Base-by-base conservation (phyloP, 768 basidiomycete species). In the Kondoa malvinella region DNA sequence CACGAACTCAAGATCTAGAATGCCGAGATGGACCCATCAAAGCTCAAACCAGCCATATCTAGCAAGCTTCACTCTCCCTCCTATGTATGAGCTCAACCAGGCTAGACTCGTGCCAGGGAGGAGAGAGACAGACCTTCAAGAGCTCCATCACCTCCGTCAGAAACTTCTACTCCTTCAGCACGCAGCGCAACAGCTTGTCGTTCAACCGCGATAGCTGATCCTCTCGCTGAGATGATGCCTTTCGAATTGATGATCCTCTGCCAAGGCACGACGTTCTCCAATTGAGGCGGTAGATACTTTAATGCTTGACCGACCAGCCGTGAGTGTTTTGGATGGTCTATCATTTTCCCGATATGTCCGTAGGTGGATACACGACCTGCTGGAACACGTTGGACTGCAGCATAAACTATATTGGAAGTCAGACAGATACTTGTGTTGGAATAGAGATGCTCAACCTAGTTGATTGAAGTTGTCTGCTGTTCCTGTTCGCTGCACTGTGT, bases 41-140 rank as follows among this genome's bases (percentile, higher is more conserved):
- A 8, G 40, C 40, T 27, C 61, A 63, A 63, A 63, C 61, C 61
- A 63, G 27, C 61, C 61, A 32, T 63, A 63, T n/a, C 32, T 16
- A 16, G n/a, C 8, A 3, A 63, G n/a, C 32, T 27, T 30, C 29
- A 63, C 32, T 27, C 30, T 3, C 3, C 61, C 61, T 12, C 61
- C 40, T 50, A 8, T 21, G 21, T 8, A 50, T 8, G 8, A 8
- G 40, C 8, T 50, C 40, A 50, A 50, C 21, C 40, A n/a, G n/a
- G 40, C 40, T 50, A 50, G 8, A 50, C 40, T 50, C 21, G n/a
- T n/a, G 12, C 8, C 8, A 50, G 8, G 12, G 21, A 50, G 21
- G 40, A 21, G 8, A 21, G 12, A 50, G 40, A 50, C 40, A 8
- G 8, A 50, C 40, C 61, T 33, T 63, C 61, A 16, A 63, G 31